phyloP scores from a whole-genome alignment of 192 early-diverging fungal genomes.

The Anaeromyces robustus region DNA sequence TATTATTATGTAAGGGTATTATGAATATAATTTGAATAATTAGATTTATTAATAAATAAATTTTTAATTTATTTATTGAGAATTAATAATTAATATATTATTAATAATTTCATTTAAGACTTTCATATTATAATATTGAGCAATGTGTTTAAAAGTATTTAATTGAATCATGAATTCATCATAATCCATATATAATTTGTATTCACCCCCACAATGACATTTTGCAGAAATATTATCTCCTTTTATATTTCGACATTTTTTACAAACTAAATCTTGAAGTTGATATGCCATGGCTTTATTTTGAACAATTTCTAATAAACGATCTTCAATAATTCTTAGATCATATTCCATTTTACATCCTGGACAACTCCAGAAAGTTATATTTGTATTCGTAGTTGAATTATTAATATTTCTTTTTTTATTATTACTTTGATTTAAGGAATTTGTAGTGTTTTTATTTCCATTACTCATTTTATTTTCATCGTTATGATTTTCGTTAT shows the following conservation, averaged over 20 bases:
- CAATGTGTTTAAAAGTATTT: not conserved
- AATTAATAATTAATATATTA: not conserved
- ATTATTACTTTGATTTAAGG: too few species aligned
- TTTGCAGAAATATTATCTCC: not conserved
- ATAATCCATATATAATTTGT: not conserved
- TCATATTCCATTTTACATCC: conserved; percentile 72
- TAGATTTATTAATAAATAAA: too few species aligned
- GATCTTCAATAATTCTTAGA: conserved; percentile 58
- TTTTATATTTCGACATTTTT: conserved; percentile 59
- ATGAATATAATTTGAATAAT: too few species aligned
- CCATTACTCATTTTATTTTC: not conserved
- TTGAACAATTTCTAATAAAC: conserved; percentile 58
- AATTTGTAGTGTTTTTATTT: conserved; percentile 6
- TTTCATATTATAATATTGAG: not conserved
- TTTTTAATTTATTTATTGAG: not conserved
- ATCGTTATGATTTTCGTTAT: not conserved
- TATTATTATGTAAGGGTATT: too few species aligned
- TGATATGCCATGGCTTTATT: conserved; percentile 57
- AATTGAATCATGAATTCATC: not conserved
- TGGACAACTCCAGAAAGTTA: conserved; percentile 48
- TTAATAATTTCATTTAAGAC: not conserved
- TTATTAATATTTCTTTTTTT: not conserved
- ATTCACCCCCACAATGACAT: not conserved
- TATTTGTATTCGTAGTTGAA: not conserved
- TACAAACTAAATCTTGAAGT: conserved; percentile 73